Evolutionary conservation across 805 yeast genomes (phyloP).

Genomic region (Pichia californica): DNA sequence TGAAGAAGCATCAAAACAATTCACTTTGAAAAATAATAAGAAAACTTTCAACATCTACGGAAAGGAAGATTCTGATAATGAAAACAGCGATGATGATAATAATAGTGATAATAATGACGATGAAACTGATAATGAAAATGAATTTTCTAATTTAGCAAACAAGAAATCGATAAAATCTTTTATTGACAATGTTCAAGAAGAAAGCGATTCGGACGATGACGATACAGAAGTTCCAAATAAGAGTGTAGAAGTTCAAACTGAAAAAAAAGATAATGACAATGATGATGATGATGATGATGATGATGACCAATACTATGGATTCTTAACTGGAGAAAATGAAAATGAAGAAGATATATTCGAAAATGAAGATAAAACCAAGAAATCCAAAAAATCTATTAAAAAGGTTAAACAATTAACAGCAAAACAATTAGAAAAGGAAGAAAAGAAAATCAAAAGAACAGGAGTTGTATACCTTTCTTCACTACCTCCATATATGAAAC

Average conservation of each 20-base stretch:
- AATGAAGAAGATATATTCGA: constrained; percentile 20
- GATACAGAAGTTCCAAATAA: no score
- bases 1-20: constrained; percentile 1
- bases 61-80: background rate
- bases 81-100: background rate
- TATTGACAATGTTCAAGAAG: constrained; percentile 16
- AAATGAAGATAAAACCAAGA: no score
- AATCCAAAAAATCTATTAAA: no score
- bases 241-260: no score
- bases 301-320: constrained; percentile 7
- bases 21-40: background rate
- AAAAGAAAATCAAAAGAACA: constrained; percentile 54
- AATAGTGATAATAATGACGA: constrained; percentile 12
- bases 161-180: constrained; percentile 1
- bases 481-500: constrained; percentile 97
- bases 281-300: constrained; percentile 14
- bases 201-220: constrained; percentile 13
- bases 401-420: constrained; percentile 51
- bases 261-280: constrained; percentile 12
- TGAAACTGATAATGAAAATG: constrained; percentile 5
- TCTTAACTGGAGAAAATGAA: constrained; percentile 14
- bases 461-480: constrained; percentile 92
- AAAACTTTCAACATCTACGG: background rate
- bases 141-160: background rate
- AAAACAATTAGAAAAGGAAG: constrained; percentile 47